Base-by-base conservation (phyloP, 1,284 basidiomycete genomes). In the Lentinula novae-zelandiae region DNA sequence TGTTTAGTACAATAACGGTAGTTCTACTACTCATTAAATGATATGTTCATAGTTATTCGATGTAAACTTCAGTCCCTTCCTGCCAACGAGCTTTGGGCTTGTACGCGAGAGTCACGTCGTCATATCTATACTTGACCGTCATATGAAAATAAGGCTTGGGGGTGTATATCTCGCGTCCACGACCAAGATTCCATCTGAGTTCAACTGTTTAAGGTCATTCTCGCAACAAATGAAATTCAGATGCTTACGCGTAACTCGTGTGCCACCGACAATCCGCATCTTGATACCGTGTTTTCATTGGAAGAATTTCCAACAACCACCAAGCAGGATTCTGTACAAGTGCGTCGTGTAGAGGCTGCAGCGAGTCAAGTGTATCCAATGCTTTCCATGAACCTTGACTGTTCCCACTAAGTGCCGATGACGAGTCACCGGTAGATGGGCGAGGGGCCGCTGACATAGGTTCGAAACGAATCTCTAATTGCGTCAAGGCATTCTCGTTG, bases 301-400 rank as follows among this genome's bases (percentile, higher is more conserved):
- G 81, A 2, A 82, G 63, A 46, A 81, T 68, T 68, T 83, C 81
- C 42, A 82, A 67, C 2, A 81, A 44, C 81, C 81, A 82, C 80
- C 80, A 82, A 1, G 77, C 40, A n/a, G 65, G 65, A 31, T 72
- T 65, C 0, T 51, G 7, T 58, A 71, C 70, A n/a, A 83, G 69
- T 54, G 70, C 61, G 62, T 82, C 80, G 60, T 80, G 69, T 8
- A 79, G 61, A 1, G 74, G 73, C 64, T 75, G 66, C 22, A 75
- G 34, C 0, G 74, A 75, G 64, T 79, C 78, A 2, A 54, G 60
- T 15, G 62, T 63, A 55, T 78, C 75, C 27, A 70, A 36, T 8
- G 13, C 1, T 22, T 34, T 39, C 48, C 49, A 52, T 4, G 53
- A 54, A 40, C 4, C 39, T 9, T 27, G 4, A 12, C 38, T 39